Evolutionary conservation across 2,329 filamentous ascomycete species (phyloP), one percentile per base, ranked within the genome.

Genomic region (Trichoderma endophyticum): DNA sequence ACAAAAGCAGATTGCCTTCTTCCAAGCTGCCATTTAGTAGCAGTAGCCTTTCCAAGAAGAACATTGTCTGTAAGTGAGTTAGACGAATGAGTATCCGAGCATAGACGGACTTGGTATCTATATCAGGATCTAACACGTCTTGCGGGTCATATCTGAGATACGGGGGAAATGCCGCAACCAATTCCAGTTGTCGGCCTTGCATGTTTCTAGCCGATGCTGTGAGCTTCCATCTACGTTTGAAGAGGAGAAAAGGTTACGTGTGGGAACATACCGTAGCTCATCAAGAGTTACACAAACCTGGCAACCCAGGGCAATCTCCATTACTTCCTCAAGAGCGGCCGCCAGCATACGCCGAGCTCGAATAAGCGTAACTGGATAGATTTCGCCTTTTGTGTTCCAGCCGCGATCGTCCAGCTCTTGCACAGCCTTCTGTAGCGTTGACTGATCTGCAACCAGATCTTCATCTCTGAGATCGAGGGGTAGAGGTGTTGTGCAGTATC

Each of bases 41-140:
- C 5, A 90, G 79, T 0, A 90, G 82, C 18, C 89, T 82, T 71
- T 90, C 86, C 9, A 90, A 80, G 15, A 91, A 84, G 71, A 91
- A 90, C 6, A 87, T 80, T 48, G 89, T 89, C 61, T 90, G 86
- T 0, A 89, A 78, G 56, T 87, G 84, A 26, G 85, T 82, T 2
- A 89, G 80, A 3, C 82, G 81, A 0, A 87, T 78, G 1, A 89
- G 77, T 15, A 87, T 82, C 2, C 85, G 80, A 6, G 81, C 80
- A 61, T 86, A 86, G 0, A 86, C 73, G 0, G 77, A 76, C 0
- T 79, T 74, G 0, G 80, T 73, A 4, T 80, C 73, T 1, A 79
- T 51, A 0, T 78, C 76, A 0, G 76, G 77, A 15, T 81, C 77
- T 15, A 82, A 78, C 1, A 87, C 69, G 6, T 84, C 81, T 6